Evolutionary conservation across 495 filamentous ascomycete genomes (phyloP).

Genomic region (Echria macrotheca): DNA sequence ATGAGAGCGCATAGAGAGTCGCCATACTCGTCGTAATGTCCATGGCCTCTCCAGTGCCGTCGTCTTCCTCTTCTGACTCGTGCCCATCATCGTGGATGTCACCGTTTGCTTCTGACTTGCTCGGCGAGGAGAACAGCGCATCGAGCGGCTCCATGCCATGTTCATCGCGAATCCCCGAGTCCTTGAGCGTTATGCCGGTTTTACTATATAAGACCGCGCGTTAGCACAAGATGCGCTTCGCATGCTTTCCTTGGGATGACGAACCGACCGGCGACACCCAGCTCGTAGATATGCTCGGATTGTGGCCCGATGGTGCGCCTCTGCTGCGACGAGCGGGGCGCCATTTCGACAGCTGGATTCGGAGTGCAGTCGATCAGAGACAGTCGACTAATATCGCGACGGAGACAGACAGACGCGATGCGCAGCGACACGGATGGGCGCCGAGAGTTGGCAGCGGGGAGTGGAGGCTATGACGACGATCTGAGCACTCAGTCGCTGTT

Average conservation of each 20-base stretch:
- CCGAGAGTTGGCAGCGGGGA: not conserved
- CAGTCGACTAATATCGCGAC: not conserved
- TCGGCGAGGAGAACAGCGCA: conserved; percentile 83
- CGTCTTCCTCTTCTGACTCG: conserved; percentile 16
- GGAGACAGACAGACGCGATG: not conserved
- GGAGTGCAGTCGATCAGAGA: no score
- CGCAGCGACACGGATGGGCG: no score
- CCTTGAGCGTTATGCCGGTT: conserved; percentile 78
- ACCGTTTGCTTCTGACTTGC: conserved; percentile 13
- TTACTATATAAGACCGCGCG: conserved; percentile 37
- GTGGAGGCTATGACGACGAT: no score
- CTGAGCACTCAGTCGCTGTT: no score
- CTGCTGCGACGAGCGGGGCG: conserved; percentile 30
- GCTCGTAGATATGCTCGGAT: conserved; percentile 42
- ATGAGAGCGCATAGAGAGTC: not conserved
- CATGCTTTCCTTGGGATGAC: no score
- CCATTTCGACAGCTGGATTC: conserved; percentile 25
- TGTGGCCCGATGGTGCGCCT: conserved; percentile 32
- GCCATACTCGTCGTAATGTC: conserved; percentile 36
- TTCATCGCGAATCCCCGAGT: conserved; percentile 78
- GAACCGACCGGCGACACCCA: conserved; percentile 48
- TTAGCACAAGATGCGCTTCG: not conserved
- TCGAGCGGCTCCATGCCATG: conserved; percentile 85
- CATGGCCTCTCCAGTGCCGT: conserved; percentile 34
- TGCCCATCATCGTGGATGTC: conserved; percentile 11